These are phyloP conservation scores for Arabis alpina DNA, from an alignment of 345 rosid species.

Conservation along the genomic window DNA sequence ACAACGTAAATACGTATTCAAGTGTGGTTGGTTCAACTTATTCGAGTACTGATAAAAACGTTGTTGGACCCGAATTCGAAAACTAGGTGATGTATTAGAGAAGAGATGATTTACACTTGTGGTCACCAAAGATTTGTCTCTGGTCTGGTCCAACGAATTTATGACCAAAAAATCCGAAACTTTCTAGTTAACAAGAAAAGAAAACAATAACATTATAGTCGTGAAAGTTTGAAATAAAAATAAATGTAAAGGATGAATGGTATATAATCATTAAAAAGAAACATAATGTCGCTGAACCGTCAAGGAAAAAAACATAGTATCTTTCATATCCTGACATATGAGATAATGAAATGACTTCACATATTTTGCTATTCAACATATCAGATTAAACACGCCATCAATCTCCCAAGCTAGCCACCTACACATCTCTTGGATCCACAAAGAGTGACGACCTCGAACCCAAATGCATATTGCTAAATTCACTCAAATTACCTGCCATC, in stretches of 20 bases:
- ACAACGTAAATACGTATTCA: background rate
- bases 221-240: background rate
- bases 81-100: too few species aligned
- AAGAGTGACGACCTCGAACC: constrained; percentile 54
- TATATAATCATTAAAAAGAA: too few species aligned
- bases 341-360: background rate
- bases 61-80: too few species aligned
- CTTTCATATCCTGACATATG: background rate
- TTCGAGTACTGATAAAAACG: too few species aligned
- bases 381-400: background rate
- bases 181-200: too few species aligned
- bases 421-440: constrained; percentile 90
- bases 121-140: too few species aligned
- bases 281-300: background rate
- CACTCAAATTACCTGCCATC: constrained; percentile 26
- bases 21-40: too few species aligned
- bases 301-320: background rate
- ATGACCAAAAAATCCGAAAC: too few species aligned
- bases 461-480: constrained; percentile 33
- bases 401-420: constrained; percentile 16
- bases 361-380: background rate
- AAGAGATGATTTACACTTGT: too few species aligned
- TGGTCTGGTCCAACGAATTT: too few species aligned
- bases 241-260: background rate
- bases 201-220: too few species aligned